Percentiles rank a stretch among this genome's conserved stretches.
Evolutionary conservation across 495 filamentous ascomycete genomes (phyloP).

Genomic region (Rusavskia elegans): DNA sequence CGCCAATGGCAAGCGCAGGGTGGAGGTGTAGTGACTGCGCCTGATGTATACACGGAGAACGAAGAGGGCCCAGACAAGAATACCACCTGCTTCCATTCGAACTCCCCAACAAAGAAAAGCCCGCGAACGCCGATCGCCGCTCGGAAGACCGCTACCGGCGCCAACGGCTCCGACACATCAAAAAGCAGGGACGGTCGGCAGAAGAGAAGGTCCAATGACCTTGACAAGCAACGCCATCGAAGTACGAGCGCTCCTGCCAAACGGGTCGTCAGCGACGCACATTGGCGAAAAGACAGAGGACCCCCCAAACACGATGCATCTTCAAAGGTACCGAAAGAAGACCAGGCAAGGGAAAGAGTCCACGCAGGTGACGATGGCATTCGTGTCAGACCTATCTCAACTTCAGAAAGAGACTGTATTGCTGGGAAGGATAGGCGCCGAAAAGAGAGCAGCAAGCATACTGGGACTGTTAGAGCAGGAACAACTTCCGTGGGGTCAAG

Average conservation of each 20-base stretch:
- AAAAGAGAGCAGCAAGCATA: neutral
- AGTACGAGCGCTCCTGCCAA: slow-evolving; percentile 51
- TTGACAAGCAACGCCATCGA: slow-evolving; percentile 17
- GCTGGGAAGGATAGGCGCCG: slow-evolving; percentile 9
- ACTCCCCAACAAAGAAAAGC: neutral
- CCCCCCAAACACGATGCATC: slow-evolving; percentile 20
- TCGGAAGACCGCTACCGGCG: slow-evolving; percentile 14
- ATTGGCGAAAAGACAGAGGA: slow-evolving; percentile 47
- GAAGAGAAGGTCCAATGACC: slow-evolving; percentile 15
- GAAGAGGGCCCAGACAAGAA: slow-evolving; percentile 10
- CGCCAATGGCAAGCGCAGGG: slow-evolving; percentile 62
- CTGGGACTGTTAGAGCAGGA: no score
- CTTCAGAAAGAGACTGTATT: neutral
- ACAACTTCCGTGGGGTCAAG: neutral
- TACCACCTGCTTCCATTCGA: neutral
- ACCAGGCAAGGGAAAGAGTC: slow-evolving; percentile 19
- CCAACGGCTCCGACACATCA: slow-evolving; percentile 2
- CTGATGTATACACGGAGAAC: slow-evolving; percentile 23
- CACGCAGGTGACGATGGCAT: slow-evolving; percentile 13
- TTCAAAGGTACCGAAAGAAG: slow-evolving; percentile 25
- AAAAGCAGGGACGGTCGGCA: slow-evolving; percentile 11
- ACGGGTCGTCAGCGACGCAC: slow-evolving; percentile 63
- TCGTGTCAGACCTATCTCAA: slow-evolving; percentile 23
- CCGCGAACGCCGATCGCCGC: slow-evolving; percentile 1
- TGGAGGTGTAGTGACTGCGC: slow-evolving; percentile 38